Percentiles rank a stretch among this genome's conserved stretches.
phyloP scores from a whole-genome alignment of 2,329 filamentous ascomycete species.

The Monilinia vaccinii-corymbosi region DNA sequence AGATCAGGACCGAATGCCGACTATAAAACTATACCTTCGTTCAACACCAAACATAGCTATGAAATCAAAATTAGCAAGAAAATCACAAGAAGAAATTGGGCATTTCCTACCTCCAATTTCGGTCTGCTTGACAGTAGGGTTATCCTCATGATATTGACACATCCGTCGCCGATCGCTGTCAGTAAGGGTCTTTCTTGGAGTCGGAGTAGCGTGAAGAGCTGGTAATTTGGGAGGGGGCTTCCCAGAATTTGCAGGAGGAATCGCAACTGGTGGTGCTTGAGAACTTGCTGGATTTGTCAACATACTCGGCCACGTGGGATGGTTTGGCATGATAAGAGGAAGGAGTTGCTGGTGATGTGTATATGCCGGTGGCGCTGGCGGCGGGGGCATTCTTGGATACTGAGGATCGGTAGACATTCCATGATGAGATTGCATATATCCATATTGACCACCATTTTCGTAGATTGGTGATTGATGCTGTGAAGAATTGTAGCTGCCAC shows the following conservation, averaged over 20 bases:
- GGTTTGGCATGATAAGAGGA: constrained; percentile 62
- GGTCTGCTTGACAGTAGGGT: constrained; percentile 86
- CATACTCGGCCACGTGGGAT: constrained; percentile 71
- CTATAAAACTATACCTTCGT: constrained; percentile 63
- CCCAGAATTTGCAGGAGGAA: constrained; percentile 42
- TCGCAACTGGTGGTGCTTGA: constrained; percentile 46
- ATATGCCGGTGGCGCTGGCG: constrained; percentile 34
- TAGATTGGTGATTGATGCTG: constrained; percentile 63
- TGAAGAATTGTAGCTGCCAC: constrained; percentile 32
- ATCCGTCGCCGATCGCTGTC: constrained; percentile 84
- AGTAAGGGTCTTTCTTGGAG: constrained; percentile 78
- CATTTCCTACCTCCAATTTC: constrained; percentile 72
- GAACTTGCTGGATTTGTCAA: constrained; percentile 60
- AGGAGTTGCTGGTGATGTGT: constrained; percentile 47
- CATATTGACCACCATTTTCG: constrained; percentile 58
- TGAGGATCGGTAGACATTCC: constrained; percentile 49
- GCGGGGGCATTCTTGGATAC: constrained; percentile 43
- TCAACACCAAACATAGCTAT: constrained; percentile 87
- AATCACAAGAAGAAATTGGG: neutral
- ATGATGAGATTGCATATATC: constrained; percentile 49
- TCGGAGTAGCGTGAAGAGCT: constrained; percentile 45
- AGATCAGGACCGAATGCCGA: neutral
- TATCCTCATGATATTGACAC: constrained; percentile 87
- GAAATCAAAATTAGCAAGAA: neutral
- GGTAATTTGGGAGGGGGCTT: constrained; percentile 37